Percentiles rank a stretch among this genome's conserved stretches.
These are phyloP conservation scores for Floccularia luteovirens DNA, from an alignment of 768 basidiomycete genomes.

Conservation along the genomic window DNA sequence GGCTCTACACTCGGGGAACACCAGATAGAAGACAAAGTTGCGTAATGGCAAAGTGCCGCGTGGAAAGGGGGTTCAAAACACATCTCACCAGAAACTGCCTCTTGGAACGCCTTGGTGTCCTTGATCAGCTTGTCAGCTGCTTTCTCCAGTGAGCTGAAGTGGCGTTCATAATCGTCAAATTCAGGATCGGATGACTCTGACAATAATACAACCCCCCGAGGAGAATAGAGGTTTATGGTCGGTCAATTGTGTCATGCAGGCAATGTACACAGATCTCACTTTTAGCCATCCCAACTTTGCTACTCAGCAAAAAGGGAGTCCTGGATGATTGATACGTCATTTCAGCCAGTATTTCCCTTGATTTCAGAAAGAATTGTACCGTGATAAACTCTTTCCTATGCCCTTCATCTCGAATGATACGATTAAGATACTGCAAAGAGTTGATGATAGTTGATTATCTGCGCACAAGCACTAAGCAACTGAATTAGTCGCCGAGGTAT, in stretches of 20 bases:
- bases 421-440: too few relatives aligned
- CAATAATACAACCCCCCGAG: constrained; percentile 1
- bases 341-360: neutral
- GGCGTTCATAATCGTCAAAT: constrained; percentile 80
- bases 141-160: constrained; percentile 71
- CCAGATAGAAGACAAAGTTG: too few relatives aligned
- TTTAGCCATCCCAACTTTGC: constrained; percentile 87
- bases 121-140: constrained; percentile 88
- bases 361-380: constrained; percentile 33
- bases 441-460: too few relatives aligned
- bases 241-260: neutral
- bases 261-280: constrained; percentile 42
- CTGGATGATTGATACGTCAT: constrained; percentile 33
- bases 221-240: neutral
- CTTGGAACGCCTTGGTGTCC: constrained; percentile 83
- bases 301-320: constrained; percentile 86
- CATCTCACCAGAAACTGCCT: constrained; percentile 79
- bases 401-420: constrained; percentile 63
- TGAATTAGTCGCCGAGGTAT: too few relatives aligned
- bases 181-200: constrained; percentile 79
- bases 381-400: constrained; percentile 65
- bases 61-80: too few relatives aligned
- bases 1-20: too few relatives aligned
- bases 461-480: too few relatives aligned
- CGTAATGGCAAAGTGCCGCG: too few relatives aligned